Base-by-base conservation (phyloP, 179 eudicot species). In the Beta corolliflora region DNA sequence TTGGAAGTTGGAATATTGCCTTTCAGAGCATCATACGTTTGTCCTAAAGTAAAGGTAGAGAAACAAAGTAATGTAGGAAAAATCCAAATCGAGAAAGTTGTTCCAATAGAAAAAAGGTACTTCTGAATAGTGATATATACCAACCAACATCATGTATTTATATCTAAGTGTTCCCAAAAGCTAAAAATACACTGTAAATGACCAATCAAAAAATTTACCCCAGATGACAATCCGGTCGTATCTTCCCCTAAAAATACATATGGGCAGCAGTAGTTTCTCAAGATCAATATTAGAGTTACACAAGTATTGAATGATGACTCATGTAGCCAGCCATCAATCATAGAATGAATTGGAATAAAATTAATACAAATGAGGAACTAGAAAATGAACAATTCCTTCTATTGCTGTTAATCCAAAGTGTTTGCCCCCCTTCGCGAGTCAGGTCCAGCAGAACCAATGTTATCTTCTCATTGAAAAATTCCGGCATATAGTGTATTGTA, bases 361-460 rank as follows among this genome's bases (percentile, higher is more conserved):
- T 73, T 80, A 71, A 82, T 85, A 85, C 88, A 82, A 80, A 82
- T 83, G 85, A 46, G 81, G 76, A 80, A 23, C 81, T 72, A 65
- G 16, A 73, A 52, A 73, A 50, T 77, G 77, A 72, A 55, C 46
- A 79, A 67, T 64, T 25, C 52, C 70, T 64, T 73, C 77, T 75
- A 53, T 76, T 44, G 70, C 77, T 61, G 83, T 79, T 70, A 85
- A 46, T 75, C 72, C 73, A n/a, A 53, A 54, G 69, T 79, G 77
- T 79, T 29, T 25, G 81, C 67, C 71, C 81, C 25, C 52, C 54
- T 71, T 76, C 9, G 74, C 79, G 72, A 65, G 41, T 71, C 45
- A 46, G 69, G 77, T 70, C 52, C 66, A 77, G 60, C 75, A 25
- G 63, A 82, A 79, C 50, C 54, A 70, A 63, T 18, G 74, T 25